A percentile compares a stretch with the other conserved stretches of the same genome.
These are phyloP conservation scores for Lupinus albus DNA, from an alignment of 306 rosid genomes.

Conservation along the genomic window DNA sequence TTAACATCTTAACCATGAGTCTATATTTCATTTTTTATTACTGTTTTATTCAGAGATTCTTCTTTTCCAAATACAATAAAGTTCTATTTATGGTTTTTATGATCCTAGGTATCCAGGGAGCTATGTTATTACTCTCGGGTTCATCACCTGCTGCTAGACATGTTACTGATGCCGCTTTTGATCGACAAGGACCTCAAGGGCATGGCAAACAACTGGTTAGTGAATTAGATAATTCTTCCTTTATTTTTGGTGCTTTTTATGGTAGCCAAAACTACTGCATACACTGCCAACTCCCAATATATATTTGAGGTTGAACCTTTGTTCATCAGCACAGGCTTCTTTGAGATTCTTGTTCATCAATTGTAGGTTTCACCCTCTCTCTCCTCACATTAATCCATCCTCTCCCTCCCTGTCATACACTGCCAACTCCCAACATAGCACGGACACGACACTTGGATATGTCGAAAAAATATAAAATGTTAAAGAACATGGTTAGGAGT, in stretches of 20 bases:
- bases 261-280: neutral
- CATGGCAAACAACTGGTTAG: slow-evolving; percentile 90
- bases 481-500: too few relatives aligned
- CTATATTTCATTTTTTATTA: slow-evolving; percentile 10
- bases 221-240: slow-evolving; percentile 15
- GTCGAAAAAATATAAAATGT: too few relatives aligned
- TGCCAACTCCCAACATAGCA: too few relatives aligned
- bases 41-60: slow-evolving; percentile 28
- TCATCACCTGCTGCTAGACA: slow-evolving; percentile 71
- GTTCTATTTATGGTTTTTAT: slow-evolving; percentile 31
- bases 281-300: too few relatives aligned
- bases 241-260: slow-evolving; percentile 12
- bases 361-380: too few relatives aligned
- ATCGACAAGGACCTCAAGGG: slow-evolving; percentile 71
- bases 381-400: too few relatives aligned
- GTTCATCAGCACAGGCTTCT: too few relatives aligned
- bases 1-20: neutral
- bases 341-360: too few relatives aligned
- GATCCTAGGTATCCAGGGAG: slow-evolving; percentile 67
- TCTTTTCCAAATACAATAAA: slow-evolving; percentile 12
- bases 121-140: slow-evolving; percentile 62
- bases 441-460: too few relatives aligned
- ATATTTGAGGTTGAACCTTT: too few relatives aligned
- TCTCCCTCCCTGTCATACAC: too few relatives aligned
- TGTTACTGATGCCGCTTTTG: slow-evolving; percentile 72